Base-by-base conservation (phyloP, 768 basidiomycete species). In the Xerocomellus dryophilus region DNA sequence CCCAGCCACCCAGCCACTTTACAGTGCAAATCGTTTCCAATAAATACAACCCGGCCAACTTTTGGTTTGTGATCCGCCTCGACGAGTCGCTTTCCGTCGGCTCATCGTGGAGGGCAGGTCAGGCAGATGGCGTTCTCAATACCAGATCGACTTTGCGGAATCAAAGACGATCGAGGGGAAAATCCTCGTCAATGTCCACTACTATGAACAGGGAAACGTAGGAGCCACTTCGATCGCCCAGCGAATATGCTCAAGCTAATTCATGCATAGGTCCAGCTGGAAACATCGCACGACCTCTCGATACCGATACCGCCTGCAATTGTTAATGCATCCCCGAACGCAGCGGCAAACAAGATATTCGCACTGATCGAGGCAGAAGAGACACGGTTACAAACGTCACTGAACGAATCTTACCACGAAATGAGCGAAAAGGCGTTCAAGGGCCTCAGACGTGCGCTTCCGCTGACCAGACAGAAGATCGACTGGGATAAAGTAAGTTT, bases 131-230 rank as follows among this genome's bases (percentile, higher is more conserved):
- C 82, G 95, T 38, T 94, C 93, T 7, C 80, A 86, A 60, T 98
- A 97, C 68, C 67, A 74, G 9, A 76, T 97, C 45, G 84, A 96
- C 67, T 69, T 90, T 36, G 79, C 5, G 0, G 57, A 77, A 17
- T 75, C 80, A 39, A 80, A 81, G 49, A 78, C 72, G 54, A 76
- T 97, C 6, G 70, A 73, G n/a, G 94, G 93, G 0, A 81, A 76
- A 62, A 82, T 97, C 15, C 75, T 86, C 8, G 81, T 90, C 42
- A 90, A 93, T 62, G 86, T 98, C 12, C 97, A 99, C 70, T 98
- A 98, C 66, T 98, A 95, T 65, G 97, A 99, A 69, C 93, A 97
- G 66, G 96, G 96, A 61, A 96, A 95, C 67, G 93, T 95, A 51
- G 47, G 84, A 0, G 61, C 5, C 21, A 3, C 32, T 47, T 23